phyloP scores from a whole-genome alignment of 306 rosid species.

The Ceratonia siliqua region DNA sequence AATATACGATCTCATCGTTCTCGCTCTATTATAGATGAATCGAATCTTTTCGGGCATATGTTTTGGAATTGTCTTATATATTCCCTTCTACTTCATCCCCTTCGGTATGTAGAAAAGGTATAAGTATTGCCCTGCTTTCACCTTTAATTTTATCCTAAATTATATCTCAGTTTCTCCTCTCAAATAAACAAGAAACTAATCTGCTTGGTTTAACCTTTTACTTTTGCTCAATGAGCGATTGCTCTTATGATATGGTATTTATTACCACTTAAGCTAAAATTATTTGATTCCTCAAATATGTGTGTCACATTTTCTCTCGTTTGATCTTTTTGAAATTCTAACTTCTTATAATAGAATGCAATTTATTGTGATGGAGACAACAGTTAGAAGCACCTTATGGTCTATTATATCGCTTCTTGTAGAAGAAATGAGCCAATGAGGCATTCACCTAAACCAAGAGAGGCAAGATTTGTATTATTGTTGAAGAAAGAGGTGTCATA shows the following conservation, averaged over 20 bases:
- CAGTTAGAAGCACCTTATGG: not conserved
- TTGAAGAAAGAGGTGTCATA: constrained; percentile 20
- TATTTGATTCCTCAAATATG: not conserved
- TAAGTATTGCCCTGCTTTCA: not conserved
- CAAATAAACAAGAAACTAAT: not conserved
- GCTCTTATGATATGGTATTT: not conserved
- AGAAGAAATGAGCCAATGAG: constrained; percentile 22
- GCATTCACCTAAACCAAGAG: not conserved
- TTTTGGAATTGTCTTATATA: not conserved
- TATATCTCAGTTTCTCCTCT: not conserved
- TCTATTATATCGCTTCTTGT: constrained; percentile 8
- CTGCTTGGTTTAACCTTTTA: not conserved
- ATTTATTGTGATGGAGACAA: not conserved
- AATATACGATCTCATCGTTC: not conserved
- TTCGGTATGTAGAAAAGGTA: not conserved
- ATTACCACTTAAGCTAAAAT: constrained; percentile 14
- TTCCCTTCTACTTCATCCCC: not conserved
- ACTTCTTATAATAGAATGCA: not conserved
- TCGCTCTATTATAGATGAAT: not conserved
- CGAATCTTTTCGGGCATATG: not conserved
- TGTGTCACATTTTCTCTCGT: not conserved
- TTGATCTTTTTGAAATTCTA: not conserved
- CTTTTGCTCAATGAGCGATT: not conserved
- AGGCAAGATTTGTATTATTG: constrained; percentile 42
- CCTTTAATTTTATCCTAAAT: not conserved